phyloP scores from a whole-genome alignment of 768 basidiomycete genomes.

The Leccinum obscurum region DNA sequence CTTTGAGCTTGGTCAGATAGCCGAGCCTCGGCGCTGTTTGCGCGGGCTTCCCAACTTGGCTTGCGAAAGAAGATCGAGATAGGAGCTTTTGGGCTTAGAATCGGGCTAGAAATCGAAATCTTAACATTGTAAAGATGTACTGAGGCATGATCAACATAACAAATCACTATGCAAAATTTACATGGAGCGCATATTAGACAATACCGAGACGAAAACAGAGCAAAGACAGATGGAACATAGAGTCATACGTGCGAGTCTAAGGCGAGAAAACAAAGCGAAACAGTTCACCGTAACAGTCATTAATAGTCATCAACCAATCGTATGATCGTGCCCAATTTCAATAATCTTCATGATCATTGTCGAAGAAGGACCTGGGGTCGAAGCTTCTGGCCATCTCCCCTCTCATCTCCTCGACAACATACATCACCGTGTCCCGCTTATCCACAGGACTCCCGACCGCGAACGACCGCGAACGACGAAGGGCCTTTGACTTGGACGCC shows the following conservation, averaged over 20 bases:
- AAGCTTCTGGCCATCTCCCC: constrained; percentile 17
- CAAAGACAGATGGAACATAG: background rate
- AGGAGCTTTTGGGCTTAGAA: background rate
- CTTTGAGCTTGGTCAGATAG: background rate
- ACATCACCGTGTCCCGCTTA: constrained; percentile 14
- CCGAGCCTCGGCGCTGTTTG: background rate
- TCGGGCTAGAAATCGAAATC: background rate
- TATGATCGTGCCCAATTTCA: background rate
- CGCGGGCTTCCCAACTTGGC: background rate
- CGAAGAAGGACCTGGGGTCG: constrained; percentile 20
- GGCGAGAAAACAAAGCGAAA: constrained; percentile 4
- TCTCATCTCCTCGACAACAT: constrained; percentile 22
- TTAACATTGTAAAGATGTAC: background rate
- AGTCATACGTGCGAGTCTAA: background rate
- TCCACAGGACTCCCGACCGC: constrained; percentile 12
- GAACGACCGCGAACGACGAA: constrained; percentile 31
- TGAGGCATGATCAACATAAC: background rate
- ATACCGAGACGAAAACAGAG: constrained; percentile 1
- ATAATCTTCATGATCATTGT: constrained; percentile 6
- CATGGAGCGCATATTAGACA: background rate
- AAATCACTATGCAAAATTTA: background rate
- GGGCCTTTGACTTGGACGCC: background rate
- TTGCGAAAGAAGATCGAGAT: background rate
- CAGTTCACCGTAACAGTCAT: background rate
- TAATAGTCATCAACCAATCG: background rate